These are phyloP conservation scores for Plasmopara viticola DNA, from an alignment of 352 stramenopile genomes.

Conservation along the genomic window DNA sequence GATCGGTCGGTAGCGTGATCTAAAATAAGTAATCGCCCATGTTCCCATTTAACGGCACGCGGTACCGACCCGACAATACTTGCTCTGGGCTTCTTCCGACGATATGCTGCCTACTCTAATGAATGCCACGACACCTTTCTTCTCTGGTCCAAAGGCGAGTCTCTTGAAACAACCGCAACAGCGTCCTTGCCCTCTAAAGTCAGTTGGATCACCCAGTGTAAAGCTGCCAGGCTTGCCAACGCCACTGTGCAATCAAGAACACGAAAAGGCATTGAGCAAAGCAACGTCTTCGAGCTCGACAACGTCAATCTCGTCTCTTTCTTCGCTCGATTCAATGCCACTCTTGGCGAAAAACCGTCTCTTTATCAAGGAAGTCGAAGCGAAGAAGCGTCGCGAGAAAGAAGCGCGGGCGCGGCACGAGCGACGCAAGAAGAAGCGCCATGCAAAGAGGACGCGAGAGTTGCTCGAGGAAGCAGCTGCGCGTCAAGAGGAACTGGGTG, in stretches of 20 bases:
- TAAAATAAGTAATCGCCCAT: background rate
- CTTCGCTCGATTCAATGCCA: constrained; percentile 6
- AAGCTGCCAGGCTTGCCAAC: constrained; percentile 40
- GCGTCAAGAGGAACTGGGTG: constrained; percentile 24
- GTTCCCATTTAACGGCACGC: background rate
- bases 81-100: background rate
- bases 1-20: too few species aligned
- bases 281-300: constrained; percentile 5
- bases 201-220: constrained; percentile 14
- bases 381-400: constrained; percentile 64
- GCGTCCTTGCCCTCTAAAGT: constrained; percentile 4
- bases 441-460: constrained; percentile 51
- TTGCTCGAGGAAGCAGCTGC: constrained; percentile 36
- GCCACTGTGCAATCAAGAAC: constrained; percentile 36
- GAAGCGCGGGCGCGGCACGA: constrained; percentile 40
- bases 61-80: background rate
- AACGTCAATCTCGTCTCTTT: constrained; percentile 13
- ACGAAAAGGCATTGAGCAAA: constrained; percentile 2
- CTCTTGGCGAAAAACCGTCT: constrained; percentile 48
- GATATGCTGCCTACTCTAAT: constrained; percentile 18
- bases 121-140: constrained; percentile 1
- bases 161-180: constrained; percentile 23
- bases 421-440: constrained; percentile 46
- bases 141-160: constrained; percentile 14
- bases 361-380: constrained; percentile 65